Evolutionary conservation across 768 basidiomycete genomes (phyloP).

Genomic region (Amanita inopinata): DNA sequence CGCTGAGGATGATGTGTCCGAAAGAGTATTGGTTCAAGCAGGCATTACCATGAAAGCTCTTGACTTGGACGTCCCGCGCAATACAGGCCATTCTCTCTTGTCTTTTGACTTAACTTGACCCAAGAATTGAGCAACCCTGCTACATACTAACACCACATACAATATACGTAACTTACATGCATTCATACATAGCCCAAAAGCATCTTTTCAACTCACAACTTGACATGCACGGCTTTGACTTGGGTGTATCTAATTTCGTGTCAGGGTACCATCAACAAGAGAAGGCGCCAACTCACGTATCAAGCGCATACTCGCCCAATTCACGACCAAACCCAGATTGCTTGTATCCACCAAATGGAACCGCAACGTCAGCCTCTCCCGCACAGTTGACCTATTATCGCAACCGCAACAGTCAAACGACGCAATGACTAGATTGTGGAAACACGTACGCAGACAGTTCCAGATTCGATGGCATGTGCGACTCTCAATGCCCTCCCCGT

Average conservation of each 20-base stretch:
- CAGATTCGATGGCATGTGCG: conserved; percentile 34
- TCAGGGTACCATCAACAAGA: not conserved
- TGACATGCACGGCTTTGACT: conserved; percentile 57
- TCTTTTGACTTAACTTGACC: too few species aligned
- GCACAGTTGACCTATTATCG: conserved; percentile 31
- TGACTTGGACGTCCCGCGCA: too few species aligned
- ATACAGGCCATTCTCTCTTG: too few species aligned
- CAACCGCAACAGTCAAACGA: too few species aligned
- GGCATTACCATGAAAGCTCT: too few species aligned
- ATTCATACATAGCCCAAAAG: conserved; percentile 6
- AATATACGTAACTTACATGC: not conserved
- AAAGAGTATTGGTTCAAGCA: too few species aligned
- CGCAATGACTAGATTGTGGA: not conserved
- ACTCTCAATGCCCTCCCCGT: conserved; percentile 30
- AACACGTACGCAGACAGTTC: not conserved
- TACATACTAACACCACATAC: too few species aligned
- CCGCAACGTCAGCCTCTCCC: conserved; percentile 32
- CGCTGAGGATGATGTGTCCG: too few species aligned
- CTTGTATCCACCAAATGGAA: conserved; percentile 70
- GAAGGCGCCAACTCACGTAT: conserved; percentile 29
- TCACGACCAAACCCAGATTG: conserved; percentile 66
- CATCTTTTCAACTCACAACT: too few species aligned
- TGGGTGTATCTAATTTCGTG: conserved; percentile 35
- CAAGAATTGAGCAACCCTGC: too few species aligned
- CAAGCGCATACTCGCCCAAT: conserved; percentile 53